phyloP scores from a whole-genome alignment of 2,329 filamentous ascomycete genomes.

The Calonectria pauciramosa region DNA sequence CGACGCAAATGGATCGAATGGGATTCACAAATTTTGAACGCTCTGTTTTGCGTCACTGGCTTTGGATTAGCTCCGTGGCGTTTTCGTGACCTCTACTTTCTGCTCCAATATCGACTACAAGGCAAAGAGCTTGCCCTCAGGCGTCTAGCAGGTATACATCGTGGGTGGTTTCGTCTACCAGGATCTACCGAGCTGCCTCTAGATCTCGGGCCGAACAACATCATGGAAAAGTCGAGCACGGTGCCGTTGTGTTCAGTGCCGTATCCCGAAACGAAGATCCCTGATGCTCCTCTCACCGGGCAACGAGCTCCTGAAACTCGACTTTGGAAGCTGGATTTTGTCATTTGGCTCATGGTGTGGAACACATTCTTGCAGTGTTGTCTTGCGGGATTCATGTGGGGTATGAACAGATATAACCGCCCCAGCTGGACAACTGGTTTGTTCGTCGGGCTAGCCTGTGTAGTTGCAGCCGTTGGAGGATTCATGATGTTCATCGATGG shows the following conservation, averaged over 20 bases:
- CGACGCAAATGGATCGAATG: slow-evolving; percentile 89
- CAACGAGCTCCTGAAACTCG: slow-evolving; percentile 75
- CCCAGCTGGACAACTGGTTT: slow-evolving; percentile 85
- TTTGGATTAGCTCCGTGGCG: slow-evolving; percentile 90
- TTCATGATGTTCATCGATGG: slow-evolving; percentile 80
- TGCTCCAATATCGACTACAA: slow-evolving; percentile 73
- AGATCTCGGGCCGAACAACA: slow-evolving; percentile 66
- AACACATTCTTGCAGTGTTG: slow-evolving; percentile 85
- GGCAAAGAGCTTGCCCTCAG: slow-evolving; percentile 71
- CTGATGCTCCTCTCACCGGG: slow-evolving; percentile 79
- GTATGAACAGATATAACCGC: slow-evolving; percentile 78
- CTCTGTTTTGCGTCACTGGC: slow-evolving; percentile 87
- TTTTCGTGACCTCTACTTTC: slow-evolving; percentile 82
- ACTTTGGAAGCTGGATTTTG: slow-evolving; percentile 83
- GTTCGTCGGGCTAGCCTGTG: slow-evolving; percentile 81
- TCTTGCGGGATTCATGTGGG: slow-evolving; percentile 88
- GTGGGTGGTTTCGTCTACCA: slow-evolving; percentile 80
- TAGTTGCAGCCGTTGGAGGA: slow-evolving; percentile 77
- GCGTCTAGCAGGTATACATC: slow-evolving; percentile 80
- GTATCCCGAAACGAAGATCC: slow-evolving; percentile 72
- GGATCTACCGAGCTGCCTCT: slow-evolving; percentile 72
- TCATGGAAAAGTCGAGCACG: slow-evolving; percentile 58
- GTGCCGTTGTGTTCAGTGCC: slow-evolving; percentile 62
- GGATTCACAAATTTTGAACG: slow-evolving; percentile 84
- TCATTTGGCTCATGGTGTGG: slow-evolving; percentile 82